Conservation (phyloP, 2,329 filamentous ascomycete genomes). For the Xenoacremonium recifei region DNA sequence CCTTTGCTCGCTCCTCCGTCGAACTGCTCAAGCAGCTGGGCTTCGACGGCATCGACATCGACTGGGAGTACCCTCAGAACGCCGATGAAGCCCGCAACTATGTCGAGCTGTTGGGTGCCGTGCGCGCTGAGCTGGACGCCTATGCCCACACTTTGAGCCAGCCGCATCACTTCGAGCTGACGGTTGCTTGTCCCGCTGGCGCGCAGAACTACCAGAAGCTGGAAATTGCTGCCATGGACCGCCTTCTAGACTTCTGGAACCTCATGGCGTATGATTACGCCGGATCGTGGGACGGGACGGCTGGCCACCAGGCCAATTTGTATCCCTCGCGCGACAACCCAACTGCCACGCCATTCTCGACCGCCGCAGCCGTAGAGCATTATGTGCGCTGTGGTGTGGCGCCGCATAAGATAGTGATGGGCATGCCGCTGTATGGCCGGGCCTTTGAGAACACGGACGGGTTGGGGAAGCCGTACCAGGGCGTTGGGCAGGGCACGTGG, state of each 20-base stretch:
- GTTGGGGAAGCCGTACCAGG: conserved; percentile 65
- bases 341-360: conserved; percentile 73
- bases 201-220: conserved; percentile 61
- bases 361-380: conserved; percentile 64
- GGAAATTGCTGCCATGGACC: conserved; percentile 63
- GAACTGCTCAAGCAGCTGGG: conserved; percentile 76
- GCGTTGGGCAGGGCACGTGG: conserved; percentile 78
- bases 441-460: conserved; percentile 79
- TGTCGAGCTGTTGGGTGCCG: conserved; percentile 57
- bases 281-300: conserved; percentile 71
- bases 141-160: conserved; percentile 46
- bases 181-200: conserved; percentile 63
- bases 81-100: conserved; percentile 54
- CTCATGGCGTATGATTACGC: conserved; percentile 89
- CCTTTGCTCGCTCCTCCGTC: conserved; percentile 73
- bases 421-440: conserved; percentile 90
- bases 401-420: conserved; percentile 74
- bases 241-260: conserved; percentile 71
- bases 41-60: conserved; percentile 69
- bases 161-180: conserved; percentile 60
- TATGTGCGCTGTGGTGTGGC: conserved; percentile 67
- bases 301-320: conserved; percentile 82
- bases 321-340: conserved; percentile 58
- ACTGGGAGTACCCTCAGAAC: conserved; percentile 66
- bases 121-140: conserved; percentile 56